Evolutionary conservation across 129 eudicot species (phyloP).

Genomic region (Solidago caesia): DNA sequence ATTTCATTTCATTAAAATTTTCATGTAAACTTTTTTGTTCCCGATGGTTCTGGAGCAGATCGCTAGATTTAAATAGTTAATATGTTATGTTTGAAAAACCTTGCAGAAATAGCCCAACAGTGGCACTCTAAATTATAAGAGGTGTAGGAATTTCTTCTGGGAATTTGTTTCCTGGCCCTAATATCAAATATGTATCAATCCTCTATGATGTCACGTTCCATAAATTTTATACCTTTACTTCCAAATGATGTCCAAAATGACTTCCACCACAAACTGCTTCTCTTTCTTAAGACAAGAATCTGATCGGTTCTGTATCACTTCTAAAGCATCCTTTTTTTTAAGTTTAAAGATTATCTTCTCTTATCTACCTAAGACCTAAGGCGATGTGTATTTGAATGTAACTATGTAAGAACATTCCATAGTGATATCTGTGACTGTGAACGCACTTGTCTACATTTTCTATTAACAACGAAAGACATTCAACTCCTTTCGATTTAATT

Average conservation of each 20-base stretch:
- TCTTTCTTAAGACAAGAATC: not conserved
- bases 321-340: not conserved
- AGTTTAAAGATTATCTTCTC: not conserved
- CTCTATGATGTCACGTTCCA: not conserved
- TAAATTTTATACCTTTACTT: not conserved
- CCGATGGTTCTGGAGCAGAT: slow-evolving; percentile 5
- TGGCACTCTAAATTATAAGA: not conserved
- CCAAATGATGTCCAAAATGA: slow-evolving; percentile 9
- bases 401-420: not conserved
- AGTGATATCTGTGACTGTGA: not conserved
- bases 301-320: not conserved
- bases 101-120: not conserved
- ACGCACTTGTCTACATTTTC: no score
- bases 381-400: not conserved
- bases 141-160: not conserved
- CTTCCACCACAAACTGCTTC: not conserved
- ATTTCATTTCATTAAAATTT: not conserved
- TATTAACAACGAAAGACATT: not conserved
- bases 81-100: not conserved
- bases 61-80: not conserved
- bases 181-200: not conserved
- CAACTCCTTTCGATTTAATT: not conserved
- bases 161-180: not conserved
- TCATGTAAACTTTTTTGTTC: slow-evolving; percentile 1
- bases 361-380: not conserved